Evolutionary conservation across 2,329 filamentous ascomycete species (phyloP).

Genomic region (Aspergillus sclerotialis): DNA sequence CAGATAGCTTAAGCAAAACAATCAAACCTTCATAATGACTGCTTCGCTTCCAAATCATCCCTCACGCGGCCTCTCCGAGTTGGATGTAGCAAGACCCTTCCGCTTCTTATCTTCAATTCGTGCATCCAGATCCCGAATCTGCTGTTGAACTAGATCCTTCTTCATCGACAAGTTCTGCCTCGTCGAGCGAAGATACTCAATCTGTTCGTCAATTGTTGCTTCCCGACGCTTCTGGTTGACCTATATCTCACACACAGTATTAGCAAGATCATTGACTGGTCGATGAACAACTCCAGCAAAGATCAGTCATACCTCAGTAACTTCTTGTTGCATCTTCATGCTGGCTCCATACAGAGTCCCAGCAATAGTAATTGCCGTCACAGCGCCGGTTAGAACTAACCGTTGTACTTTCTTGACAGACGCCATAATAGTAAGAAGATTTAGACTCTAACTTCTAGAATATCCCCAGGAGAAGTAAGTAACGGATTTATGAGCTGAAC

Average conservation of each 20-base stretch:
- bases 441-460: not conserved
- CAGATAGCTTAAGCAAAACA: no score
- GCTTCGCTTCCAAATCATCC: no score
- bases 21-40: no score
- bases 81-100: slow-evolving; percentile 23
- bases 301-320: slow-evolving; percentile 40
- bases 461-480: not conserved
- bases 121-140: slow-evolving; percentile 46
- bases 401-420: slow-evolving; percentile 37
- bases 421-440: slow-evolving; percentile 14
- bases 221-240: slow-evolving; percentile 41
- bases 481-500: not conserved
- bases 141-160: slow-evolving; percentile 49
- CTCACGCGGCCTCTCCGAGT: slow-evolving; percentile 18
- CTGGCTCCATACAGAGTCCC: slow-evolving; percentile 56
- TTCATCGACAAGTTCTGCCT: slow-evolving; percentile 45
- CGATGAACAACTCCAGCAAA: no score
- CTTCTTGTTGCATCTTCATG: slow-evolving; percentile 48
- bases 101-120: slow-evolving; percentile 34
- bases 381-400: slow-evolving; percentile 47
- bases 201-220: slow-evolving; percentile 47
- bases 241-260: slow-evolving; percentile 20
- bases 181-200: slow-evolving; percentile 46
- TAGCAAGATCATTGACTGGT: no score
- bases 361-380: slow-evolving; percentile 50